Evolutionary conservation across 1,139 yeast genomes (phyloP).

Genomic region (Sugiyamaella neomexicana): DNA sequence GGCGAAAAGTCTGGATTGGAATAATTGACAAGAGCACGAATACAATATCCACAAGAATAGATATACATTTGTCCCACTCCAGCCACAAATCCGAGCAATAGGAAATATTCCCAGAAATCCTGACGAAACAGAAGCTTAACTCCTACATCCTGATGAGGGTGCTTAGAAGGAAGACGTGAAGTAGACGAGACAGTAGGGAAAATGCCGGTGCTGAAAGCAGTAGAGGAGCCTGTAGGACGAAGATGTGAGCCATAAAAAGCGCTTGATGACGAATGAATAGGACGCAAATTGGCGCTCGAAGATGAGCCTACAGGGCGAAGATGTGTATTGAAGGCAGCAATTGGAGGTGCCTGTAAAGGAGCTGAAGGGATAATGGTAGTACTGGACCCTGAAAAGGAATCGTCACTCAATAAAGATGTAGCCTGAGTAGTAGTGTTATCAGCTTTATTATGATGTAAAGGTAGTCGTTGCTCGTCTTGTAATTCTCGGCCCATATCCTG

Average conservation of each 20-base stretch:
- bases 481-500: slow-evolving; percentile 6
- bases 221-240: slow-evolving; percentile 1
- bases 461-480: slow-evolving; percentile 1
- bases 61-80: slow-evolving; percentile 77
- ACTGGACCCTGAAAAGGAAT: slow-evolving; percentile 5
- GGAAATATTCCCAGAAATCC: slow-evolving; percentile 41
- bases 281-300: neutral
- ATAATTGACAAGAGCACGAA: slow-evolving; percentile 50
- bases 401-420: slow-evolving; percentile 9
- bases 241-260: neutral
- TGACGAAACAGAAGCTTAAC: slow-evolving; percentile 24
- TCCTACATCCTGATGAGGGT: slow-evolving; percentile 12
- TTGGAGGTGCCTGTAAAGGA: neutral
- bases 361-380: neutral
- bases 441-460: neutral
- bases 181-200: slow-evolving; percentile 8
- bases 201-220: neutral
- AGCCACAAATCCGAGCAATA: slow-evolving; percentile 58
- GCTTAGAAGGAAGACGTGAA: slow-evolving; percentile 3
- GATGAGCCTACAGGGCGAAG: neutral
- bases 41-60: slow-evolving; percentile 65
- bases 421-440: slow-evolving; percentile 7
- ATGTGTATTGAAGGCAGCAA: neutral
- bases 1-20: slow-evolving; percentile 35
- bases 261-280: neutral